These are phyloP conservation scores for Fusarium hostae DNA, from an alignment of 2,329 filamentous ascomycete genomes.

Conservation along the genomic window DNA sequence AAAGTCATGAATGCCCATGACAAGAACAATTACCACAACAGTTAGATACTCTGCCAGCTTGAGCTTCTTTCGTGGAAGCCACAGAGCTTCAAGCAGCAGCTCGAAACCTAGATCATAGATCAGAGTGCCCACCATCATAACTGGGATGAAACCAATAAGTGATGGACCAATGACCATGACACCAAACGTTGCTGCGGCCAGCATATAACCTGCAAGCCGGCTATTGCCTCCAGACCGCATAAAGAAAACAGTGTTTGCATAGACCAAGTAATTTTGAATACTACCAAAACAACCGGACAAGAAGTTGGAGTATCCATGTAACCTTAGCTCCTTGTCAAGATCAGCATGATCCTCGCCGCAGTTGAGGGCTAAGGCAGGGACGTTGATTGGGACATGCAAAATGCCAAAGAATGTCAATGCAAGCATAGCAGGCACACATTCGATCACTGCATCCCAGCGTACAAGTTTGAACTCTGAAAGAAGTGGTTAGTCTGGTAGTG, in stretches of 20 bases:
- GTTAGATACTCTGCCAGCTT: slow-evolving; percentile 90
- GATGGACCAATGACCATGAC: slow-evolving; percentile 87
- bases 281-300: slow-evolving; percentile 87
- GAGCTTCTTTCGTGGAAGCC: slow-evolving; percentile 88
- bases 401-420: slow-evolving; percentile 97
- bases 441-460: slow-evolving; percentile 83
- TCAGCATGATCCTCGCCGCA: slow-evolving; percentile 93
- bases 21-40: slow-evolving; percentile 86
- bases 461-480: slow-evolving; percentile 79
- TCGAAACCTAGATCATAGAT: slow-evolving; percentile 97
- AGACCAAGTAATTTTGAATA: slow-evolving; percentile 96
- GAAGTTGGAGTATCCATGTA: slow-evolving; percentile 93
- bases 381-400: slow-evolving; percentile 97
- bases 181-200: slow-evolving; percentile 81
- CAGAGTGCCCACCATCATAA: slow-evolving; percentile 95
- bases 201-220: slow-evolving; percentile 84
- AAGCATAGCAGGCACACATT: slow-evolving; percentile 93
- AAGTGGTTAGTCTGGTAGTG: slow-evolving; percentile 28
- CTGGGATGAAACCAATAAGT: slow-evolving; percentile 92
- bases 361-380: slow-evolving; percentile 90
- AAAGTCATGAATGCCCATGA: slow-evolving; percentile 98
- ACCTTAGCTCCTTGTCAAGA: slow-evolving; percentile 88
- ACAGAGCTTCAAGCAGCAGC: slow-evolving; percentile 86
- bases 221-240: slow-evolving; percentile 91
- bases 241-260: slow-evolving; percentile 97